Evolutionary conservation across 805 yeast species (phyloP), one percentile per base, ranked within the genome.

Genomic region (Yarrowia sp.): DNA sequence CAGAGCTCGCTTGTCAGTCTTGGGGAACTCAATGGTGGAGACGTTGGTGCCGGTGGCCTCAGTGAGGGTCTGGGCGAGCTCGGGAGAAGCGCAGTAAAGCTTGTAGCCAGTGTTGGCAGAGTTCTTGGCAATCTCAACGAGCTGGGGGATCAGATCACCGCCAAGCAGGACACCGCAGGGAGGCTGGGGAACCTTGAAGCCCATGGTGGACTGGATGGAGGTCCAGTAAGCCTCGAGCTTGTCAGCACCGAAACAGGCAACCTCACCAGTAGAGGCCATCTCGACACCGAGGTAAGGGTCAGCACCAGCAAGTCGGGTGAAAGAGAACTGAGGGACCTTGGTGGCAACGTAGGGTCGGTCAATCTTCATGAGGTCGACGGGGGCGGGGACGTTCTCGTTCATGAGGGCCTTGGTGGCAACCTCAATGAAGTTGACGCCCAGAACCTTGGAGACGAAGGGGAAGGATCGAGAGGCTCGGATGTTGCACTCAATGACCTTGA

Each of bases 221-320:
- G 98, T 89, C 98, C 98, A 95, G 85, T 95, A 95, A 43, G 98
- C 97, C 81, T 95, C 98, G 69, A 85, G 75, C 71, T 89, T 79
- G 79, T 91, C 89, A 71, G 83, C 83, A 74, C 99, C 99, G 78
- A 95, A 95, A 78, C 97, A 91, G 40, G 99, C 99, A 78, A 95
- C 90, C 82, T 95, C 99, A 80, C 99, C 99, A 66, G 99, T 95
- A 12, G 98, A 93, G 8, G 98, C 89, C 99, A 95, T 95, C 83
- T 95, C 99, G 73, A 95, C 99, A 72, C 99, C 99, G 77, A 95
- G 84, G 85, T 91, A 93, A 72, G 99, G 99, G 80, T 95, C 99
- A 64, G 99, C 99, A 73, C 99, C 99, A 19, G 98, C 98, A 76
- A 95, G 85, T 83, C 99, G 89, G 48, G 98, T 93, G 84, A 95